Conservation (phyloP, 176 grass and related monocot species). For the Elymus sibiricus region DNA sequence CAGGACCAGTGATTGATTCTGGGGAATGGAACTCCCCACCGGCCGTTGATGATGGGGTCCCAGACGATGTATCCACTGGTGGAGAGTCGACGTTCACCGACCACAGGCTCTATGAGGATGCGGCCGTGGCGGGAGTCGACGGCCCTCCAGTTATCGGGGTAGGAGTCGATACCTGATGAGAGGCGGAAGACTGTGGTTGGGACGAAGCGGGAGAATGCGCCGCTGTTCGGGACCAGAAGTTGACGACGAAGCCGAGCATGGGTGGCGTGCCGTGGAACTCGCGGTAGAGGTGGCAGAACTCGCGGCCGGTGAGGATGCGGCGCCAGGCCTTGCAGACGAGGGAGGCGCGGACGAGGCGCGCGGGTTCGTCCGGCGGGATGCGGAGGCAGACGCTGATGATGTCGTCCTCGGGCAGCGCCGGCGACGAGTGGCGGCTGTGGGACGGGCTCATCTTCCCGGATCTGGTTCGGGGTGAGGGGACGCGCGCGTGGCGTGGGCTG, state of each 20-base stretch:
- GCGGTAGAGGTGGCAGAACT: neutral
- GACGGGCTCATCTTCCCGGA: neutral
- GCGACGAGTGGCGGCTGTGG: neutral
- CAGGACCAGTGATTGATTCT: neutral
- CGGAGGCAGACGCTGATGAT: neutral
- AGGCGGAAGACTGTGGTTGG: neutral
- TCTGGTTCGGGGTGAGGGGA: neutral
- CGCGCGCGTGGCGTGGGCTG: no score
- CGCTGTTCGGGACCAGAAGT: neutral
- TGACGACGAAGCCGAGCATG: neutral
- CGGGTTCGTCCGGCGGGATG: neutral
- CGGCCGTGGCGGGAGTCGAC: neutral
- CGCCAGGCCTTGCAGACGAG: neutral
- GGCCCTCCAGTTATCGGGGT: neutral
- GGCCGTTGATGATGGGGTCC: neutral
- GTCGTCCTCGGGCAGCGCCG: neutral
- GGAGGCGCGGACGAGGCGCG: neutral
- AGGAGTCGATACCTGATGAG: neutral
- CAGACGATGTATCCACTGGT: neutral
- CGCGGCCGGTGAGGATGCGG: neutral
- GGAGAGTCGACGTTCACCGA: no score
- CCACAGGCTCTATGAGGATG: neutral
- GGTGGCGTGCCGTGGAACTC: neutral
- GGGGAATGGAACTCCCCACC: neutral
- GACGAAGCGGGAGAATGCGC: neutral